These are phyloP conservation scores for Sparassis latifolia DNA, from an alignment of 1,284 basidiomycete species.

Conservation along the genomic window DNA sequence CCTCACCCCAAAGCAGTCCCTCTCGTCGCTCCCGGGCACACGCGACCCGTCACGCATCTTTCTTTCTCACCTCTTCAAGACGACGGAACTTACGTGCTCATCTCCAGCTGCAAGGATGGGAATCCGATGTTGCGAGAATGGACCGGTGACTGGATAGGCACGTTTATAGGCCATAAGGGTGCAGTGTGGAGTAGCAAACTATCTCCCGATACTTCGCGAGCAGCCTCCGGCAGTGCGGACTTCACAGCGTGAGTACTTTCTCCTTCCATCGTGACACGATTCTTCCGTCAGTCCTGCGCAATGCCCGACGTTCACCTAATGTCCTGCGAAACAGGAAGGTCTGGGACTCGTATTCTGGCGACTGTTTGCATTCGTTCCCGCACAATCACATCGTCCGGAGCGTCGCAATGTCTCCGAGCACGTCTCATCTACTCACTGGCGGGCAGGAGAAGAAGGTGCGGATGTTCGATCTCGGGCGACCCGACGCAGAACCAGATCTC, in stretches of 20 bases:
- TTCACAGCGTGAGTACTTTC: conserved; percentile 81
- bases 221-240: conserved; percentile 93
- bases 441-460: conserved; percentile 98
- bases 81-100: conserved; percentile 80
- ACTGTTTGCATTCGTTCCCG: conserved; percentile 84
- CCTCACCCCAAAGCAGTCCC: conserved; percentile 58
- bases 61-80: conserved; percentile 84
- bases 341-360: conserved; percentile 94
- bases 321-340: conserved; percentile 65
- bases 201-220: conserved; percentile 79
- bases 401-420: conserved; percentile 74
- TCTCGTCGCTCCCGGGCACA: conserved; percentile 76
- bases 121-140: conserved; percentile 95
- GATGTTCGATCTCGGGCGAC: conserved; percentile 84
- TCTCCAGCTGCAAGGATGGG: conserved; percentile 95
- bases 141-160: conserved; percentile 99
- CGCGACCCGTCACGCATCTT: conserved; percentile 88
- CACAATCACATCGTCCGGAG: conserved; percentile 98
- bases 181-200: conserved; percentile 98
- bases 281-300: not conserved
- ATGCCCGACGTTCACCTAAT: not conserved
- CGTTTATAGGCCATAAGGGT: conserved; percentile 97
- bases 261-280: not conserved
- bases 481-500: conserved; percentile 82
- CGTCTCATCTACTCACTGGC: conserved; percentile 77